Evolutionary conservation across 345 rosid genomes (phyloP), one percentile per base, ranked within the genome.

Genomic region (Aquilaria sinensis): DNA sequence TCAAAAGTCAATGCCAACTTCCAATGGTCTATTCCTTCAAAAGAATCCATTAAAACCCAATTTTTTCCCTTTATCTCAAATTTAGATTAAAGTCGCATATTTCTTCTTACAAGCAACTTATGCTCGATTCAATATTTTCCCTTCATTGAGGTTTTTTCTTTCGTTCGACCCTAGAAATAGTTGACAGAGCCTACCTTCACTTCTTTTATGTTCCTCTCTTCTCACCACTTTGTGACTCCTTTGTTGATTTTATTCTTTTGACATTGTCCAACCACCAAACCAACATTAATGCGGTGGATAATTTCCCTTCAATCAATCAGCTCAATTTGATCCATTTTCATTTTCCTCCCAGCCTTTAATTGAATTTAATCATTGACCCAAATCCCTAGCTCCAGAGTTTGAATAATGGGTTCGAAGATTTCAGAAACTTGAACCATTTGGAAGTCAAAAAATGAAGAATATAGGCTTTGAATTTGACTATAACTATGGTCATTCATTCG

Each of bases 331-430:
- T 81, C 14, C 68, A 79, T 66, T 76, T 92, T 57, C 77, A 80
- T 54, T 85, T 86, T 15, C 90, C 92, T 12, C 86, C 95, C 31
- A 78, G 79, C 51, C 74, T 71, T 66, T 84, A 76, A 41, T 84
- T 82, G 63, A 80, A 68, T 56, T 67, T 88, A 64, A 80, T 77
- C 61, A 81, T 86, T 7, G 75, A 70, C 32, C 84, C 76, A 34
- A 47, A 72, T 2, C 52, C 68, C 67, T 72, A 65, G 6, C 57
- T 67, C 58, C 79, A 56, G 63, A 49, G 64, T 43, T 57, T 68
- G 3, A 31, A 37, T 58, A 67, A 79, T 62, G 82, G 77, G 74
- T 70, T 74, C n/a, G 66, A 31, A n/a, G 57, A 71, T 60, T 67
- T 66, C 66, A 33, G 74, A 9, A 75, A 70, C 57, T 73, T 70